Conservation (phyloP, 108 stramenopile species). For the Stephanodiscus triporus region DNA sequence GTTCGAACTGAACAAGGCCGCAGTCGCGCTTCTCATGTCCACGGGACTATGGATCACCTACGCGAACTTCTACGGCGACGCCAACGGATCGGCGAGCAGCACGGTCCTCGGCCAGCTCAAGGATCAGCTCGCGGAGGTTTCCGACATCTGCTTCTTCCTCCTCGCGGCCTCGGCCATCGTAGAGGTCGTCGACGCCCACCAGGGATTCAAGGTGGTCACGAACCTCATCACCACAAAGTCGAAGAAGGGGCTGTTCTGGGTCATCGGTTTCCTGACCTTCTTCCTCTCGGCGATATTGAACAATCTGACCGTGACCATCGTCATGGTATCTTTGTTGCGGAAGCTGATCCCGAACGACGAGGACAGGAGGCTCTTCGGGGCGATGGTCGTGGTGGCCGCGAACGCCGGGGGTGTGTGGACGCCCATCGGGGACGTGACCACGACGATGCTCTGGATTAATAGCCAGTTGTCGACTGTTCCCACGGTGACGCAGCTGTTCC, state of each 20-base stretch:
- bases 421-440: constrained; percentile 95
- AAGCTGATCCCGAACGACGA: constrained; percentile 87
- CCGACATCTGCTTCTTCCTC: constrained; percentile 94
- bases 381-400: constrained; percentile 95
- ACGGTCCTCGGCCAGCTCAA: constrained; percentile 77
- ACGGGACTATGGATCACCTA: constrained; percentile 94
- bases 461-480: constrained; percentile 89
- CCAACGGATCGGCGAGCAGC: constrained; percentile 68
- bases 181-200: constrained; percentile 94
- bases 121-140: constrained; percentile 92
- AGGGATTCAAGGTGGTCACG: constrained; percentile 95
- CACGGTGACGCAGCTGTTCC: constrained; percentile 85
- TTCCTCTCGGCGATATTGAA: constrained; percentile 91
- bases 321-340: constrained; percentile 87
- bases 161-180: constrained; percentile 94
- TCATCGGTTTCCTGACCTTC: constrained; percentile 91
- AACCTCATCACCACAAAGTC: constrained; percentile 89
- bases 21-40: constrained; percentile 90
- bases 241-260: constrained; percentile 91
- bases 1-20: constrained; percentile 94
- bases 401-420: constrained; percentile 97
- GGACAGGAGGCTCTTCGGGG: constrained; percentile 89
- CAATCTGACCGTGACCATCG: constrained; percentile 95
- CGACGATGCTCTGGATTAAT: constrained; percentile 97
- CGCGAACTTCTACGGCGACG: constrained; percentile 79